Percentiles rank a stretch among this genome's conserved stretches.
These are phyloP conservation scores for Mrakia hoshinonis DNA, from an alignment of 768 basidiomycete genomes.

Conservation along the genomic window DNA sequence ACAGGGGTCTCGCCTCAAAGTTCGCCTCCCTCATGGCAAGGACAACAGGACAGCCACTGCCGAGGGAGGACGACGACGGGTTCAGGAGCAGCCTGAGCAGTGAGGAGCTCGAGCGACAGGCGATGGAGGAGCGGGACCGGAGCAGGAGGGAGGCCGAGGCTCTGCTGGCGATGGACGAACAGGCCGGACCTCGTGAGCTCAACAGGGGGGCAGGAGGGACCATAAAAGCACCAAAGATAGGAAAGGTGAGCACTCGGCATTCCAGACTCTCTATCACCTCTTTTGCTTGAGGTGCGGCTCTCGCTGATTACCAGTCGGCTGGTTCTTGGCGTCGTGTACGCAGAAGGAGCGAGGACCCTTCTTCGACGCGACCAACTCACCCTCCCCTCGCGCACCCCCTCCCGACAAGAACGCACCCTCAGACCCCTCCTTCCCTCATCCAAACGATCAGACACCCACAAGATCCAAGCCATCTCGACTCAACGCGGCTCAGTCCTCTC, in stretches of 20 bases:
- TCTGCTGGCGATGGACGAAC: background rate
- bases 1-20: background rate
- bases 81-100: background rate
- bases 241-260: background rate
- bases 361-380: conserved; percentile 10
- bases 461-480: background rate
- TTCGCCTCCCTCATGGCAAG: background rate
- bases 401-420: background rate
- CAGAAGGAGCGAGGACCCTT: conserved; percentile 8
- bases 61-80: background rate
- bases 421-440: background rate
- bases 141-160: conserved; percentile 18
- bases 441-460: background rate
- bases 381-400: background rate
- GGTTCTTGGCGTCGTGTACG: background rate
- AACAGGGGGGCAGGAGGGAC: background rate
- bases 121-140: conserved; percentile 14
- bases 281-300: no score
- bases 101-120: conserved; percentile 5
- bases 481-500: background rate
- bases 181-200: background rate
- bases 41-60: background rate
- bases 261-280: no score
- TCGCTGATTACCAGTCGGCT: background rate
- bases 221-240: background rate